Percentiles rank a stretch among this genome's conserved stretches.
Conservation (phyloP, 2,329 filamentous ascomycete species). For the Fusarium torulosum region DNA sequence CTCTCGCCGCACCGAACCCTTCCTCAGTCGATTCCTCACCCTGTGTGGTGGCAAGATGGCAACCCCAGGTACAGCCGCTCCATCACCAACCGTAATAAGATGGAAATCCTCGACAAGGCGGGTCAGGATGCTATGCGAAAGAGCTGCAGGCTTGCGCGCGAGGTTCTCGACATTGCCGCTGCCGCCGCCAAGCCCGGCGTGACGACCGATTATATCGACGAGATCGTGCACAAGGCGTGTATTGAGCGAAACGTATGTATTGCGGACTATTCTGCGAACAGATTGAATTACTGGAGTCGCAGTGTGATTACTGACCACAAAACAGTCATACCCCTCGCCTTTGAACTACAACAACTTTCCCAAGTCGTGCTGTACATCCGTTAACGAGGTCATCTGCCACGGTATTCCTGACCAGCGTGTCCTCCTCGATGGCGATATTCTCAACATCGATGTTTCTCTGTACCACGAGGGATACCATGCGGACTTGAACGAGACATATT, state of each 20-base stretch:
- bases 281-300: neutral
- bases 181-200: conserved; percentile 88
- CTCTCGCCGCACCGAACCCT: conserved; percentile 79
- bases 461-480: conserved; percentile 97
- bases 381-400: conserved; percentile 98
- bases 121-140: conserved; percentile 92
- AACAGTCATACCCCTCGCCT: conserved; percentile 90
- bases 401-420: conserved; percentile 94
- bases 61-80: conserved; percentile 72
- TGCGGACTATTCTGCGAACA: neutral
- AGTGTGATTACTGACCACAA: conserved; percentile 10
- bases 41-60: conserved; percentile 90
- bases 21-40: conserved; percentile 82
- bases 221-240: conserved; percentile 94
- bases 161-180: conserved; percentile 93
- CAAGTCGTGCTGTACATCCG: conserved; percentile 96
- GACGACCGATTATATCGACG: conserved; percentile 95
- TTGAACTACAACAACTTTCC: conserved; percentile 97
- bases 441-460: conserved; percentile 96
- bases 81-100: conserved; percentile 80
- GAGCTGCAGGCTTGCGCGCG: conserved; percentile 86
- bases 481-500: conserved; percentile 98
- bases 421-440: conserved; percentile 90
- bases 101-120: conserved; percentile 83
- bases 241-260: conserved; percentile 86